These are phyloP conservation scores for Colletotrichum scovillei DNA, from an alignment of 2,329 filamentous ascomycete genomes.

Conservation along the genomic window DNA sequence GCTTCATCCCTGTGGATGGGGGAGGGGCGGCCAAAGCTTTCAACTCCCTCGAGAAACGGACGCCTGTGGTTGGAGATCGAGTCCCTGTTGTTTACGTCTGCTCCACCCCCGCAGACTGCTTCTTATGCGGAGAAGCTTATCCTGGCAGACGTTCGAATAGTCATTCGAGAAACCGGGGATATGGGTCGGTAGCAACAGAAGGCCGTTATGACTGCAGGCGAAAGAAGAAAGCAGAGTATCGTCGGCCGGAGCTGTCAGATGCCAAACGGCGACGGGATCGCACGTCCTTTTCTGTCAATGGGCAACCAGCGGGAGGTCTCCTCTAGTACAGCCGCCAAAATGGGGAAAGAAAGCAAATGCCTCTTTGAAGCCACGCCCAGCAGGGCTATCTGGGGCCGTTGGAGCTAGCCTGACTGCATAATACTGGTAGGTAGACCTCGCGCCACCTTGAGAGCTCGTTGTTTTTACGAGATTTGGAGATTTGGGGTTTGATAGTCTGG, in stretches of 20 bases:
- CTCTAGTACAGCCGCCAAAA: conserved; percentile 16
- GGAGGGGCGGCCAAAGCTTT: neutral
- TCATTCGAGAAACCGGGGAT: neutral
- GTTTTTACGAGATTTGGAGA: neutral
- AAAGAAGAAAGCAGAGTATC: conserved; percentile 9
- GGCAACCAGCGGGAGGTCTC: neutral
- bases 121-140: conserved; percentile 18
- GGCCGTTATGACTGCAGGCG: neutral
- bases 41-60: neutral
- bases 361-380: neutral
- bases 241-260: neutral
- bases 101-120: conserved; percentile 17
- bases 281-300: conserved; percentile 14
- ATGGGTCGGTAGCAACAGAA: neutral
- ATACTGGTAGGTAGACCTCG: neutral
- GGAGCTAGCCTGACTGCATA: neutral
- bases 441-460: conserved; percentile 2
- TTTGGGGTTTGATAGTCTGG: neutral
- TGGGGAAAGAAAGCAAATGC: neutral
- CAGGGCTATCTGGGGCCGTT: conserved; percentile 2
- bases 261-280: neutral
- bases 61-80: neutral
- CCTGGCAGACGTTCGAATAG: neutral
- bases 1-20: neutral
- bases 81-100: conserved; percentile 1